Base-by-base conservation (phyloP, 192 early-diverging fungal species). In the Linnemannia elongata region DNA sequence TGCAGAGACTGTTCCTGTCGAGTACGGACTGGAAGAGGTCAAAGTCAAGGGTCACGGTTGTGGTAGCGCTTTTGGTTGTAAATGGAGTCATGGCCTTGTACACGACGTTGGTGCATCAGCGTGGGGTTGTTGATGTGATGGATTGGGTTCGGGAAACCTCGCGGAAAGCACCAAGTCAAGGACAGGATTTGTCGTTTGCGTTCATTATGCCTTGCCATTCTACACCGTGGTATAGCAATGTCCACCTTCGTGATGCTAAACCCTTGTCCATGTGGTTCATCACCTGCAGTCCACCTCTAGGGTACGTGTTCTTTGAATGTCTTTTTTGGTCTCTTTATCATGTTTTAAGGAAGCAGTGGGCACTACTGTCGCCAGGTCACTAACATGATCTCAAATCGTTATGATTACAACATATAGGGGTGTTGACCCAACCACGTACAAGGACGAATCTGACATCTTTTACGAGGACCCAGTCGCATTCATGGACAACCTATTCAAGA, bases 121-220 rank as follows among this genome's bases (percentile, higher is more conserved):
- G 97, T 24, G 98, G 98, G 13, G 97, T 98, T 1, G 79, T 99
- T 4, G 97, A 98, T 81, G 97, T 95, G 12, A 94, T 97, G 91
- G 47, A 78, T 4, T 97, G 94, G 88, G 75, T 99, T 54, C 90
- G 96, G 70, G 71, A 85, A 3, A 88, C 94, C 45, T 82, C 82
- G 17, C 36, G 72, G 52, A 78, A 71, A 42, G 33, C 20, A 55
- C 69, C 30, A 15, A 10, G 30, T 15, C 60, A 66, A 15, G 27
- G 55, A 38, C 57, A 76, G 35, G 72, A 85, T 27, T 33, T 80
- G 36, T 88, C 90, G 27, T 89, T 97, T 17, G 91, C 95, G 3
- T 95, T 98, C 77, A 82, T 99, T 47, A 99, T 98, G 97, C 98
- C 98, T 10, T 99, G 98, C 76, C 98, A 99, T 82, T 99, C 98